These are phyloP conservation scores for Verticillium alfalfae DNA, from an alignment of 2,329 filamentous ascomycete genomes.

Conservation along the genomic window DNA sequence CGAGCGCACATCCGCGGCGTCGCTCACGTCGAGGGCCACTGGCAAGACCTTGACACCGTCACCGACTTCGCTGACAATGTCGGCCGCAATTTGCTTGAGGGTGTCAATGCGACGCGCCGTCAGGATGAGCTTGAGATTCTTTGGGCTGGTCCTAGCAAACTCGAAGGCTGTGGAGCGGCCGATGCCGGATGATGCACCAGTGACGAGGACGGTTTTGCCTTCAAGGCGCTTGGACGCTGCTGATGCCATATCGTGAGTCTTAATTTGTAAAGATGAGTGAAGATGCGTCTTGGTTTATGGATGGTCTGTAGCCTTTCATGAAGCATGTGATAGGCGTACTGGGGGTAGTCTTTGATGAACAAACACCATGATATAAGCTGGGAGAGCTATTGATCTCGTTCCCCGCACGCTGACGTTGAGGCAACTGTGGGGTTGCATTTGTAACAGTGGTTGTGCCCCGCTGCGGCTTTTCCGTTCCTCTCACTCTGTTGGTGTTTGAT, in stretches of 20 bases:
- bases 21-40: constrained; percentile 82
- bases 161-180: constrained; percentile 82
- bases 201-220: constrained; percentile 89
- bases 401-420: background rate
- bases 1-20: constrained; percentile 62
- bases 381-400: background rate
- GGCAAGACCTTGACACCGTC: constrained; percentile 76
- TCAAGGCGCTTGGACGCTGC: constrained; percentile 76
- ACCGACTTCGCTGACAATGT: constrained; percentile 73
- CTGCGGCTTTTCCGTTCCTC: background rate
- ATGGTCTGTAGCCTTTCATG: background rate
- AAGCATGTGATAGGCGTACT: background rate
- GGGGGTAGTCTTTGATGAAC: background rate
- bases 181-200: constrained; percentile 93
- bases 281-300: background rate
- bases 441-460: background rate
- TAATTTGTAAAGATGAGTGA: constrained; percentile 1
- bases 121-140: constrained; percentile 75
- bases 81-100: constrained; percentile 67
- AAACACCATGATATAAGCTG: background rate
- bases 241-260: constrained; percentile 35
- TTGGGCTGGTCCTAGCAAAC: constrained; percentile 80
- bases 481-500: background rate
- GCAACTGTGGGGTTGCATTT: background rate
- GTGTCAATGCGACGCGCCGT: constrained; percentile 82